phyloP scores from a whole-genome alignment of 1,284 basidiomycete genomes.

The Ganoderma sp. region DNA sequence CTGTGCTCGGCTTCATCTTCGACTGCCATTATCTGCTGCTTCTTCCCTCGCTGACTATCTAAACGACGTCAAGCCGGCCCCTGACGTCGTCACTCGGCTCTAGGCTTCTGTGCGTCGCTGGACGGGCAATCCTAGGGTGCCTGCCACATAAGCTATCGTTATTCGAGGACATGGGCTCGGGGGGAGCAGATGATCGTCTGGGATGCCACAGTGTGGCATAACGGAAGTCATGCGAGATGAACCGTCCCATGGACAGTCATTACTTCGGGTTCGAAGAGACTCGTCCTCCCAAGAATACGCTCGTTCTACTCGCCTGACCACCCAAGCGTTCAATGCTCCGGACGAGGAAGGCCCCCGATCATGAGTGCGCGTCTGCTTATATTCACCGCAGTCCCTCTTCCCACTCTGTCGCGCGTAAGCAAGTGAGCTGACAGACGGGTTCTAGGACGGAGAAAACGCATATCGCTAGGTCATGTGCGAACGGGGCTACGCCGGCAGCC shows the following conservation, averaged over 20 bases:
- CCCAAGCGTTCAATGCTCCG: not conserved
- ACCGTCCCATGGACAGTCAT: not conserved
- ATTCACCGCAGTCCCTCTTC: not conserved
- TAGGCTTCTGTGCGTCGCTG: not conserved
- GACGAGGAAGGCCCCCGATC: not conserved
- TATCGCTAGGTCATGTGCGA: not conserved
- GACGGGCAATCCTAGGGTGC: not conserved
- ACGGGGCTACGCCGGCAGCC: not conserved
- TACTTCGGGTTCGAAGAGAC: not conserved
- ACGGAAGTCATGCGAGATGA: not conserved
- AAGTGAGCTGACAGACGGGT: not conserved
- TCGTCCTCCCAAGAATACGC: not conserved
- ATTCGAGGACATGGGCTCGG: not conserved
- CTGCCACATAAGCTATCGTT: slow-evolving; percentile 7
- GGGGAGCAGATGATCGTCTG: slow-evolving; percentile 4
- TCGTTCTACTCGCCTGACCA: not conserved
- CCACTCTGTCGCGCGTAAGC: not conserved
- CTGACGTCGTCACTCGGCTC: not conserved
- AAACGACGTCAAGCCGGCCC: not conserved
- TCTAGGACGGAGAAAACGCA: slow-evolving; percentile 1
- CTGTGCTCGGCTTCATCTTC: not conserved
- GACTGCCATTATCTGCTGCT: slow-evolving; percentile 1
- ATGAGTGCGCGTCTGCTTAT: not conserved
- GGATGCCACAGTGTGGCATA: not conserved
- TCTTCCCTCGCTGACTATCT: not conserved